phyloP scores from a whole-genome alignment of 306 rosid species.

The Casuarina cunninghamiana region DNA sequence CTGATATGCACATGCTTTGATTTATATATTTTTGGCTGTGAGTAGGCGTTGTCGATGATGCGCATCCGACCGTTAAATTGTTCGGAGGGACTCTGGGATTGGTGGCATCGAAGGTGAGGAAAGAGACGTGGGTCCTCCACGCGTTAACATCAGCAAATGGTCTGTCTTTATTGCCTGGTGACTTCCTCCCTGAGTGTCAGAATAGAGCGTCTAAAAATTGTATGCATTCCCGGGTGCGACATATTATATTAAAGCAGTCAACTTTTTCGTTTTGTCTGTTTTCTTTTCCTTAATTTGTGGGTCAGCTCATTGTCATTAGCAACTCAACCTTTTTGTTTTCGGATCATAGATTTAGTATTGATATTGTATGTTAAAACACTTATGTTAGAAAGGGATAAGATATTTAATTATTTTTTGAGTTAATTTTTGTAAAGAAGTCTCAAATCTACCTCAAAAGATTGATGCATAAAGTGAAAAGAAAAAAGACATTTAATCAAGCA shows the following conservation, averaged over 20 bases:
- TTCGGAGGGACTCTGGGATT: slow-evolving; percentile 5
- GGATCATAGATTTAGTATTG: too few species aligned
- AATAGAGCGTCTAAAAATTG: not conserved
- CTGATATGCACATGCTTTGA: slow-evolving; percentile 19
- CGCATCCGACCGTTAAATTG: slow-evolving; percentile 35
- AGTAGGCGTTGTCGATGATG: slow-evolving; percentile 23
- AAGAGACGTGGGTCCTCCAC: slow-evolving; percentile 43
- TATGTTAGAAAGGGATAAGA: not conserved
- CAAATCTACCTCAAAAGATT: too few species aligned
- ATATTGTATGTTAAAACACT: too few species aligned
- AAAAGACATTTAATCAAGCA: too few species aligned
- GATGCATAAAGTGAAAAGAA: too few species aligned
- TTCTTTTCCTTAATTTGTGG: too few species aligned
- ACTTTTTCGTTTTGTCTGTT: not conserved
- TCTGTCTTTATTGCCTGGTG: slow-evolving; percentile 12
- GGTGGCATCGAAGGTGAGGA: slow-evolving; percentile 18
- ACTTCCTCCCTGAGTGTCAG: not conserved
- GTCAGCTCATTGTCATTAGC: too few species aligned
- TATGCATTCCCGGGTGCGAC: slow-evolving; percentile 5
- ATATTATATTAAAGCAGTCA: not conserved
- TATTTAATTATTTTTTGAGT: too few species aligned
- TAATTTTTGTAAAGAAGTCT: too few species aligned
- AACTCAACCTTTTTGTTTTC: too few species aligned
- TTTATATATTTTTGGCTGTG: slow-evolving; percentile 25
- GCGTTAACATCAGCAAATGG: slow-evolving; percentile 5